Conservation (phyloP, 352 stramenopile species). For the Phytophthora sp. region DNA sequence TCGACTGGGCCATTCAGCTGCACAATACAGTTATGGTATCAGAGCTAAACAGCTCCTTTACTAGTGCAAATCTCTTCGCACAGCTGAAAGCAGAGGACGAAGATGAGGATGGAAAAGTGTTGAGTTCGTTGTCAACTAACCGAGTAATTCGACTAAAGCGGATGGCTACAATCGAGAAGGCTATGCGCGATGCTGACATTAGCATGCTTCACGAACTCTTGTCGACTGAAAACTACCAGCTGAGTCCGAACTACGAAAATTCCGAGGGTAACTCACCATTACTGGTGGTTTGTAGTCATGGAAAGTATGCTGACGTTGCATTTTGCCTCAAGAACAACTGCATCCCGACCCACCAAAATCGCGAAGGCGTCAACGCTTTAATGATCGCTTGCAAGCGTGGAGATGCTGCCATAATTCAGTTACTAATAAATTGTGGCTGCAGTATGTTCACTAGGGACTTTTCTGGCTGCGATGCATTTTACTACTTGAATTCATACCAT, state of each 20-base stretch:
- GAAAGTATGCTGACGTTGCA: constrained; percentile 40
- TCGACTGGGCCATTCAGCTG: constrained; percentile 44
- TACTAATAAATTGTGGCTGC: constrained; percentile 45
- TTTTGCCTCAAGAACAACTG: constrained; percentile 46
- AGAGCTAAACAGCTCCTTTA: constrained; percentile 34
- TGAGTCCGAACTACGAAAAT: constrained; percentile 63
- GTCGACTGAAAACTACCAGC: constrained; percentile 27
- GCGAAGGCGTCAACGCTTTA: constrained; percentile 46
- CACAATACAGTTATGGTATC: constrained; percentile 33
- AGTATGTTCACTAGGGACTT: constrained; percentile 53
- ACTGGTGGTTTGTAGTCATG: constrained; percentile 34
- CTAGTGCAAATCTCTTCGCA: constrained; percentile 27
- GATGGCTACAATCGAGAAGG: constrained; percentile 39
- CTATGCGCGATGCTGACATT: constrained; percentile 42
- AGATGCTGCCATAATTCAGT: constrained; percentile 37
- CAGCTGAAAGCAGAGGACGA: constrained; percentile 53
- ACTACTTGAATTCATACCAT: constrained; percentile 49
- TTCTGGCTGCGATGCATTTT: constrained; percentile 40
- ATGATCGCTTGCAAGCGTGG: constrained; percentile 56
- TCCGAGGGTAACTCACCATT: constrained; percentile 47
- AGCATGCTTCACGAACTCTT: constrained; percentile 41
- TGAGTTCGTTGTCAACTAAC: constrained; percentile 20
- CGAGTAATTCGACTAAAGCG: constrained; percentile 16
- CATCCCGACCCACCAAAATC: constrained; percentile 54
- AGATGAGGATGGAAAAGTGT: constrained; percentile 25